Percentiles rank a stretch among this genome's conserved stretches.
Evolutionary conservation across 1,284 basidiomycete genomes (phyloP).

Genomic region (Heterobasidion annosum): DNA sequence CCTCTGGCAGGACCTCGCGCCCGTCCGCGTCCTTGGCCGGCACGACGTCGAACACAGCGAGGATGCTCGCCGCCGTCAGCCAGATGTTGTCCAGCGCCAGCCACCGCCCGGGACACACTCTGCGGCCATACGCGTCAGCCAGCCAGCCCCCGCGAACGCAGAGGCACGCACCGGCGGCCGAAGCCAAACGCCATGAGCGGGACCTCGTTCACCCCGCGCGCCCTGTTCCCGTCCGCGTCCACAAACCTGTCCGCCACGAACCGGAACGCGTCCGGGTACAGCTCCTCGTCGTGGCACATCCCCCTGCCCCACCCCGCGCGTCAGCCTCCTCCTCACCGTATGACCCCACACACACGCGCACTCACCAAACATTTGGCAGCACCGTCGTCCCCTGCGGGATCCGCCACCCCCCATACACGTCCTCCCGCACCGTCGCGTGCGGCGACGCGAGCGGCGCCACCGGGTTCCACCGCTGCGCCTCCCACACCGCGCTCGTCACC

Average conservation of each 20-base stretch:
- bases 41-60: background rate
- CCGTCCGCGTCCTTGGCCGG: background rate
- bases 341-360: background rate
- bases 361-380: slow-evolving; percentile 14
- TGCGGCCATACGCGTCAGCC: background rate
- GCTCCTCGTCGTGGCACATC: background rate
- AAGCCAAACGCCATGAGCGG: background rate
- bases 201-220: background rate
- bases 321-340: no score
- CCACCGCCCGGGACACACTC: background rate
- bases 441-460: slow-evolving; percentile 11
- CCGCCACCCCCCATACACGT: slow-evolving; percentile 24
- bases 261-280: background rate
- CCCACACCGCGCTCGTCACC: slow-evolving; percentile 26
- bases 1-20: background rate
- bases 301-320: background rate
- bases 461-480: slow-evolving; percentile 28
- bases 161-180: background rate
- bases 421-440: slow-evolving; percentile 5
- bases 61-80: background rate
- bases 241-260: background rate
- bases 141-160: background rate
- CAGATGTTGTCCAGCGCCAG: background rate
- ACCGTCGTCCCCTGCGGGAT: slow-evolving; percentile 23
- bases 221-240: background rate